Conservation (phyloP, 208 protist species). For the Strigomonas culicis region DNA sequence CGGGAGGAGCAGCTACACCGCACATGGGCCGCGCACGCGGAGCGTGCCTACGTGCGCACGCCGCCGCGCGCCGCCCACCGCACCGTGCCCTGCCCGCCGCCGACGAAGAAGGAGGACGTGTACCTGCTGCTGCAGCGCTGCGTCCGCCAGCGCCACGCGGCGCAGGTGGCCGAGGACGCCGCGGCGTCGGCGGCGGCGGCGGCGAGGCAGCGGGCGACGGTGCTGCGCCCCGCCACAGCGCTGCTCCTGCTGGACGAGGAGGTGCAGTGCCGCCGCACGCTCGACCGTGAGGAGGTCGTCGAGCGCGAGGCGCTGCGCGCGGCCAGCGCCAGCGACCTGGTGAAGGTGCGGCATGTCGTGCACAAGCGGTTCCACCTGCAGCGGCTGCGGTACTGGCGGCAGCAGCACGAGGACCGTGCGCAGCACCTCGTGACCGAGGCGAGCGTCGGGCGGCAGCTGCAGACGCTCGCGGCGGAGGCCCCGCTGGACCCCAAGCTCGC, state of each 20-base stretch:
- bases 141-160: conserved; percentile 22
- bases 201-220: conserved; percentile 35
- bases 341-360: conserved; percentile 47
- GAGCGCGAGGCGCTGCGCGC: conserved; percentile 29
- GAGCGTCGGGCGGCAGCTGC: background rate
- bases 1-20: conserved; percentile 18
- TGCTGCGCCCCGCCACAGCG: conserved; percentile 61
- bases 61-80: background rate
- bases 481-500: conserved; percentile 12
- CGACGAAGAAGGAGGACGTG: conserved; percentile 9
- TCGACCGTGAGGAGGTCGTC: conserved; percentile 25
- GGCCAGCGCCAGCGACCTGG: conserved; percentile 33
- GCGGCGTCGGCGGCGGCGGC: conserved; percentile 12
- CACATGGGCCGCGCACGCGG: background rate
- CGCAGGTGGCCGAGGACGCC: conserved; percentile 13
- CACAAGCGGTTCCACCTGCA: conserved; percentile 74
- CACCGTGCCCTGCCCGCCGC: background rate
- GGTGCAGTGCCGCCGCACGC: conserved; percentile 27
- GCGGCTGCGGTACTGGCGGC: conserved; percentile 72
- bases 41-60: background rate
- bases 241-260: conserved; percentile 53
- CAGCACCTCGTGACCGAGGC: background rate
- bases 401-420: conserved; percentile 22
- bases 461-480: conserved; percentile 5
- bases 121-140: conserved; percentile 47